These are phyloP conservation scores for Tephrocybe sp. DNA, from an alignment of 768 basidiomycete genomes.

Conservation along the genomic window DNA sequence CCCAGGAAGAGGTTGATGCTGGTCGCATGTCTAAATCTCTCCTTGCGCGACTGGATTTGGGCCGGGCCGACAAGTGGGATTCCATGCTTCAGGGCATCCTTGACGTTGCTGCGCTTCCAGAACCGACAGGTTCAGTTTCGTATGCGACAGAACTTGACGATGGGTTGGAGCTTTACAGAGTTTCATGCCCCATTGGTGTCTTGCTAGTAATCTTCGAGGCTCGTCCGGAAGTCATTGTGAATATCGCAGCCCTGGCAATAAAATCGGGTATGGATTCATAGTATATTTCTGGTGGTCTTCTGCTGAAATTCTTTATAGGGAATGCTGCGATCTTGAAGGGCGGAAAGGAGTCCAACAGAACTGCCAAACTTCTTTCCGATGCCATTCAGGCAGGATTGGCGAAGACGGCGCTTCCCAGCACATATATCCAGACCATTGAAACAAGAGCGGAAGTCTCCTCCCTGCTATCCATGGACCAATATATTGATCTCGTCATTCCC, in stretches of 20 bases:
- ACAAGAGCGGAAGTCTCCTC: slow-evolving; percentile 89
- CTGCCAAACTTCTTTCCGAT: slow-evolving; percentile 70
- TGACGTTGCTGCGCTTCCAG: slow-evolving; percentile 82
- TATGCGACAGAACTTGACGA: slow-evolving; percentile 93
- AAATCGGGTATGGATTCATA: slow-evolving; percentile 73
- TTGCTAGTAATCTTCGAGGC: slow-evolving; percentile 97
- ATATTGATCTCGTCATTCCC: slow-evolving; percentile 97
- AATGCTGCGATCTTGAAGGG: slow-evolving; percentile 98
- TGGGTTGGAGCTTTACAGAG: slow-evolving; percentile 82
- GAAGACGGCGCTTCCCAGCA: slow-evolving; percentile 66
- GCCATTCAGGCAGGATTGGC: slow-evolving; percentile 78
- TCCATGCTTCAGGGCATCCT: slow-evolving; percentile 88
- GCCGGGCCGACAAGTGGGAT: slow-evolving; percentile 85
- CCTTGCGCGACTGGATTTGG: slow-evolving; percentile 82
- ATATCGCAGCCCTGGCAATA: slow-evolving; percentile 93
- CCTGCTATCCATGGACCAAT: slow-evolving; percentile 80
- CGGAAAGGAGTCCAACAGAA: slow-evolving; percentile 90
- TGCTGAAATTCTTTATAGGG: slow-evolving; percentile 43
- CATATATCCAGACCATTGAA: slow-evolving; percentile 90
- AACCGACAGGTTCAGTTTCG: slow-evolving; percentile 82
- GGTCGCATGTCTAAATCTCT: slow-evolving; percentile 84
- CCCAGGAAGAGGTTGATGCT: slow-evolving; percentile 71
- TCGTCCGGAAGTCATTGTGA: slow-evolving; percentile 95
- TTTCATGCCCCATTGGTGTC: slow-evolving; percentile 96
- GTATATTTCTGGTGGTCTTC: neutral